These are phyloP conservation scores for Cyberlindnera subsufficiens DNA, from an alignment of 805 yeast genomes.

Conservation along the genomic window DNA sequence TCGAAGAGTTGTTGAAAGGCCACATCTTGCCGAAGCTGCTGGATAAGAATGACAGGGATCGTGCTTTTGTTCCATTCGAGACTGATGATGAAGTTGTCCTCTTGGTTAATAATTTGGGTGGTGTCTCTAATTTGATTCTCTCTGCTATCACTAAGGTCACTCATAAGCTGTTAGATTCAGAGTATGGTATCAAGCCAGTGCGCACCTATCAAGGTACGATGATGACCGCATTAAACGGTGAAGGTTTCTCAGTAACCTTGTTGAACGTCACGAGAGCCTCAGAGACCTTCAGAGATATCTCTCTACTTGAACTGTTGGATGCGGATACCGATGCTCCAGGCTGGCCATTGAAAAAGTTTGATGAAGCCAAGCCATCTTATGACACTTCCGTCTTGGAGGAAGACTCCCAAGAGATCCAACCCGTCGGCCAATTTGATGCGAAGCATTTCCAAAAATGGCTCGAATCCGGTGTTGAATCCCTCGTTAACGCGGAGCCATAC, in stretches of 20 bases:
- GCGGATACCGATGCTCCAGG: conserved; percentile 75
- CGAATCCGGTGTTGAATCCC: conserved; percentile 42
- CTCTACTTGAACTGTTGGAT: conserved; percentile 55
- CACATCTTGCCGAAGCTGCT: conserved; percentile 58
- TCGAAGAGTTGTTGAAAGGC: conserved; percentile 50
- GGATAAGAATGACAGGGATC: conserved; percentile 61
- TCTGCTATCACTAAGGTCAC: conserved; percentile 65
- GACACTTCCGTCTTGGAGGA: conserved; percentile 25
- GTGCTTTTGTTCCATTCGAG: conserved; percentile 71
- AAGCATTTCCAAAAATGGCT: conserved; percentile 31
- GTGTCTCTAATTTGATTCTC: conserved; percentile 76
- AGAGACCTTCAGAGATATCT: conserved; percentile 21
- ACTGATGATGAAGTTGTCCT: conserved; percentile 63
- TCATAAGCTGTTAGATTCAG: conserved; percentile 42
- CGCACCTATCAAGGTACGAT: conserved; percentile 71
- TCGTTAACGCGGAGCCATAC: conserved; percentile 68
- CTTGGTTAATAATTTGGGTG: conserved; percentile 83
- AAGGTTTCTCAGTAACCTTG: conserved; percentile 84
- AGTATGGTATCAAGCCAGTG: conserved; percentile 54
- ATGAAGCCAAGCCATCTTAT: conserved; percentile 24
- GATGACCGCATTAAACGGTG: conserved; percentile 87
- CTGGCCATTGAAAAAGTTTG: conserved; percentile 45
- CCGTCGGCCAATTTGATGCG: conserved; percentile 32
- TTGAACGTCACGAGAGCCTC: conserved; percentile 58
- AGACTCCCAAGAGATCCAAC: conserved; percentile 26